Base-by-base conservation (phyloP, 2,329 filamentous ascomycete species). In the Cladosporium sp. region DNA sequence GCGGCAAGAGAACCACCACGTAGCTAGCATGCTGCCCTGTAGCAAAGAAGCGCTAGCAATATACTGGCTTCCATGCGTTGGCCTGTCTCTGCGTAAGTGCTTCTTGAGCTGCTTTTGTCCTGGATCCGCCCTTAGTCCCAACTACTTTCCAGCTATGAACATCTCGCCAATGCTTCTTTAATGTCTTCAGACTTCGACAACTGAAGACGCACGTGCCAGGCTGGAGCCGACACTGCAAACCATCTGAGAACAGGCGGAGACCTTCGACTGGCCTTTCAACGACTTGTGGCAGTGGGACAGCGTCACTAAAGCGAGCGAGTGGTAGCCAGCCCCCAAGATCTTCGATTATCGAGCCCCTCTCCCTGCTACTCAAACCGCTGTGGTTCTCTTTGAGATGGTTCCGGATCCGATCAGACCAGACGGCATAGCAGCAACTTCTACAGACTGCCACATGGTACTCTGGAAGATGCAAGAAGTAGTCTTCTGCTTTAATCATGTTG, bases 1-100 rank as follows among this genome's bases (percentile, higher is more conserved):
- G 22, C 43, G n/a, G n/a, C n/a, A n/a, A n/a, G n/a, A n/a, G n/a
- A n/a, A 47, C 43, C 18, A 17, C 43, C 11, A 47, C 34, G 29
- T 36, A 47, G 22, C n/a, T 15, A 7, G 13, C 7, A 13, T 36
- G 29, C 8, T 13, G 7, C 20, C 43, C 43, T 9, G 20, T 15
- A 7, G 6, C 7, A 19, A 47, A 47, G 15, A 47, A 18, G n/a
- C 43, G 22, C 43, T 47, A 27, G 27, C 43, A 47, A 12, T 12
- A 36, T 8, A 47, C n/a, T n/a, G n/a, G n/a, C n/a, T n/a, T n/a
- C n/a, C n/a, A n/a, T n/a, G n/a, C n/a, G n/a, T n/a, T n/a, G n/a
- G n/a, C n/a, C n/a, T n/a, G n/a, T n/a, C n/a, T n/a, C n/a, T n/a
- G n/a, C n/a, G n/a, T n/a, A n/a, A n/a, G n/a, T n/a, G n/a, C n/a